Percentiles rank a stretch among this genome's conserved stretches.
phyloP scores from a whole-genome alignment of 1,284 basidiomycete genomes.

The Binderoboletus segoi region DNA sequence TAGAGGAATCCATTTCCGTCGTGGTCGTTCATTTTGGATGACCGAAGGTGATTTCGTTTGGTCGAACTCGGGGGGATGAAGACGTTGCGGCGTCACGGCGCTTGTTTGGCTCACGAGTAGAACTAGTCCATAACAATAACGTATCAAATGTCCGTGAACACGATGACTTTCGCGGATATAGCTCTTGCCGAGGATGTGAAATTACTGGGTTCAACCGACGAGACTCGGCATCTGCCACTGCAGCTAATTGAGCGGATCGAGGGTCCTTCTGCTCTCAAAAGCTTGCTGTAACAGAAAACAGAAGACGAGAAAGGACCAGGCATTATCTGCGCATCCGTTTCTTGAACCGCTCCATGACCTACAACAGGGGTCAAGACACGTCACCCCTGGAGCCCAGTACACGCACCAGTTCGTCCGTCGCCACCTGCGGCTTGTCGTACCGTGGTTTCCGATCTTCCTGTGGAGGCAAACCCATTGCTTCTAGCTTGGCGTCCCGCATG shows the following conservation, averaged over 20 bases:
- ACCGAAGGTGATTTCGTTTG: background rate
- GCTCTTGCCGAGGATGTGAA: too few species aligned
- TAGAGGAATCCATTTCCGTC: background rate
- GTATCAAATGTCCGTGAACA: background rate
- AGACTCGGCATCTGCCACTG: too few species aligned
- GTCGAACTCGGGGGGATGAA: background rate
- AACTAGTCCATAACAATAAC: background rate
- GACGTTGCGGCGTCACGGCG: background rate
- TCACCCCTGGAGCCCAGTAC: background rate
- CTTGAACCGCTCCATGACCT: slow-evolving; percentile 89
- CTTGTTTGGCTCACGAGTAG: background rate
- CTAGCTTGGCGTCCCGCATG: slow-evolving; percentile 79
- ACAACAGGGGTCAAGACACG: background rate
- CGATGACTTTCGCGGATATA: background rate
- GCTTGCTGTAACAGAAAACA: too few species aligned
- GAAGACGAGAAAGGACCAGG: too few species aligned
- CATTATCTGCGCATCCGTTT: slow-evolving; percentile 77
- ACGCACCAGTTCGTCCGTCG: slow-evolving; percentile 85
- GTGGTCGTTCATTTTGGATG: background rate
- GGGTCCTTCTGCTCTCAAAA: too few species aligned
- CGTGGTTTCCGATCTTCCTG: slow-evolving; percentile 56
- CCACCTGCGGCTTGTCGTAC: slow-evolving; percentile 72
- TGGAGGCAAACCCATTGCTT: slow-evolving; percentile 75
- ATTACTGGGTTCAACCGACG: too few species aligned
- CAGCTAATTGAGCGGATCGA: too few species aligned